phyloP scores from a whole-genome alignment of 2,329 filamentous ascomycete genomes.

The Arthrobotrys sinensis region DNA sequence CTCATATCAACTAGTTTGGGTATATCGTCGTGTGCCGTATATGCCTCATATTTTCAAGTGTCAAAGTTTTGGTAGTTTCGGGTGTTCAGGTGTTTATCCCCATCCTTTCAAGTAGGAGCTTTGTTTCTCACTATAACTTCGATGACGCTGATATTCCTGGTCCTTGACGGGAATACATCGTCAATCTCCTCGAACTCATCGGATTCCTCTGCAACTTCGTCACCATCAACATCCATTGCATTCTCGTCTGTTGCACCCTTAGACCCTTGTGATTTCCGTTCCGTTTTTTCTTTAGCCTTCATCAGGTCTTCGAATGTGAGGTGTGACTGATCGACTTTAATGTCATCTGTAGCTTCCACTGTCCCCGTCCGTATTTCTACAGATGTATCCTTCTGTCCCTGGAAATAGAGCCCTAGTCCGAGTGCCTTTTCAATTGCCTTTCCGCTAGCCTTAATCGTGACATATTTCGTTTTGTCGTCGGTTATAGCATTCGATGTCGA shows the following conservation, averaged over 20 bases:
- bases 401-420: conserved; percentile 77
- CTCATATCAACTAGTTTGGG: not conserved
- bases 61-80: not conserved
- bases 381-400: conserved; percentile 73
- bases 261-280: conserved; percentile 5
- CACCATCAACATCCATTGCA: conserved; percentile 53
- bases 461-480: conserved; percentile 69
- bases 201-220: conserved; percentile 34
- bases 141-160: conserved; percentile 56
- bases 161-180: conserved; percentile 54
- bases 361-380: conserved; percentile 76
- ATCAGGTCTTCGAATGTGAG: conserved; percentile 62
- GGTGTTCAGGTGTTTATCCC: not conserved
- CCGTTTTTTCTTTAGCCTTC: conserved; percentile 43
- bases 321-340: conserved; percentile 70
- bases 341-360: conserved; percentile 78
- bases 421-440: conserved; percentile 77
- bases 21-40: conserved; percentile 12
- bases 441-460: conserved; percentile 77
- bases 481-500: conserved; percentile 24
- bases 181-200: conserved; percentile 58
- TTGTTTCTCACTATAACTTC: conserved; percentile 57
- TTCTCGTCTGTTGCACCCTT: conserved; percentile 16
- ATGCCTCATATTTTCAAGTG: conserved; percentile 23
- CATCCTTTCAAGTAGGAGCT: conserved; percentile 23